A percentile compares a stretch with the other conserved stretches of the same genome.
Evolutionary conservation across 768 basidiomycete genomes (phyloP).

Genomic region (Mycena vulgaris): DNA sequence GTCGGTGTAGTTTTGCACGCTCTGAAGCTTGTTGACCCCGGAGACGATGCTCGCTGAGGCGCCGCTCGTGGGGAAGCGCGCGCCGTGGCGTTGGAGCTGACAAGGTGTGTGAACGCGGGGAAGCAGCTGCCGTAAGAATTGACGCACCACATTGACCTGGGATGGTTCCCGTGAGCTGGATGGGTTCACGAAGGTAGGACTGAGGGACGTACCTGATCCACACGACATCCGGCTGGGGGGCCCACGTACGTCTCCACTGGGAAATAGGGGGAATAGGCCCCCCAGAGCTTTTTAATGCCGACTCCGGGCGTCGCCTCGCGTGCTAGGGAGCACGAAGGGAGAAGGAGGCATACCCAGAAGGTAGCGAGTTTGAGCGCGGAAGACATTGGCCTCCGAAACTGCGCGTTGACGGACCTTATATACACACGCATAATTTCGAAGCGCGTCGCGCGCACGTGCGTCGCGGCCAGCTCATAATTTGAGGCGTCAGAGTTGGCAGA

Average conservation of each 20-base stretch:
- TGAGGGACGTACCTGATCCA: slow-evolving; percentile 65
- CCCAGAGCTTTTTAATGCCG: slow-evolving; percentile 60
- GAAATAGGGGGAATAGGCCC: slow-evolving; percentile 74
- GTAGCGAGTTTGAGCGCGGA: neutral
- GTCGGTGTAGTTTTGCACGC: slow-evolving; percentile 61
- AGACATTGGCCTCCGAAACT: neutral
- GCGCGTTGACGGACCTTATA: too few relatives aligned
- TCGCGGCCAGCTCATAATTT: too few relatives aligned
- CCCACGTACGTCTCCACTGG: slow-evolving; percentile 59
- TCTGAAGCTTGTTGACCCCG: slow-evolving; percentile 69
- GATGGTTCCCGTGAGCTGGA: neutral
- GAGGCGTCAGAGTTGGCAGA: too few relatives aligned
- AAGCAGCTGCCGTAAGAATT: neutral
- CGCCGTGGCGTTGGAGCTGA: slow-evolving; percentile 86
- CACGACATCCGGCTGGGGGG: slow-evolving; percentile 63
- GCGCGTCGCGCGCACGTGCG: too few relatives aligned
- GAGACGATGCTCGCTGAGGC: slow-evolving; percentile 59
- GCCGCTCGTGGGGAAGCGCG: slow-evolving; percentile 77
- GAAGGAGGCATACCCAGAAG: neutral
- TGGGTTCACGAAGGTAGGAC: neutral
- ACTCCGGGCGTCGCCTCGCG: neutral
- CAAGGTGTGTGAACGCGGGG: neutral
- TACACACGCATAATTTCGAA: too few relatives aligned
- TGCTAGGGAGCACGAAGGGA: neutral
- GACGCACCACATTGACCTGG: slow-evolving; percentile 74